Evolutionary conservation across 768 basidiomycete genomes (phyloP).

Genomic region (Collybia sp.): DNA sequence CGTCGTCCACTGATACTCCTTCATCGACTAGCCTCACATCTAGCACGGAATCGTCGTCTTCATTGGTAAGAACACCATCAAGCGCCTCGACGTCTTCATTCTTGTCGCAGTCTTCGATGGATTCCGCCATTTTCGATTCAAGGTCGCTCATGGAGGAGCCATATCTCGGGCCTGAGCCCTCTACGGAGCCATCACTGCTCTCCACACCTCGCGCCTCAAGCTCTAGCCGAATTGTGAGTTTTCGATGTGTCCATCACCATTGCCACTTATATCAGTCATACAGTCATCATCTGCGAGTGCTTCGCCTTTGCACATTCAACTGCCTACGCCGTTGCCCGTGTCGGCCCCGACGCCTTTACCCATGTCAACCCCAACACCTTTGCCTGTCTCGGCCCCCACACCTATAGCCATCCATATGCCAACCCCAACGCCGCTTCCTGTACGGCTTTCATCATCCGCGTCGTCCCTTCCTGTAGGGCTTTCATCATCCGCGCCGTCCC

Average conservation of each 20-base stretch:
- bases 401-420: too few relatives aligned
- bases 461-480: constrained; percentile 20
- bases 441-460: constrained; percentile 16
- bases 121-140: constrained; percentile 30
- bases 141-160: constrained; percentile 27
- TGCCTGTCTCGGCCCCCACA: constrained; percentile 10
- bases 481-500: constrained; percentile 19
- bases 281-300: constrained; percentile 3
- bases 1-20: constrained; percentile 6
- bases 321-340: constrained; percentile 10
- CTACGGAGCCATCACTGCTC: constrained; percentile 56
- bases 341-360: background rate
- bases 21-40: constrained; percentile 10
- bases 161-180: constrained; percentile 23
- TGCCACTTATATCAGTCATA: background rate
- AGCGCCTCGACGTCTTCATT: constrained; percentile 29
- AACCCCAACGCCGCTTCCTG: constrained; percentile 13
- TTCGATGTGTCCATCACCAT: background rate
- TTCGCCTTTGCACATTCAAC: constrained; percentile 4
- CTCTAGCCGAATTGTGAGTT: constrained; percentile 30
- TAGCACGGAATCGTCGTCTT: constrained; percentile 24
- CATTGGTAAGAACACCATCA: constrained; percentile 34
- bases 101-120: constrained; percentile 39
- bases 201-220: constrained; percentile 29
- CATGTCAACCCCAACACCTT: constrained; percentile 9